Evolutionary conservation across 2,329 filamentous ascomycete species (phyloP).

Genomic region (Clarireedia homoeocarpa): DNA sequence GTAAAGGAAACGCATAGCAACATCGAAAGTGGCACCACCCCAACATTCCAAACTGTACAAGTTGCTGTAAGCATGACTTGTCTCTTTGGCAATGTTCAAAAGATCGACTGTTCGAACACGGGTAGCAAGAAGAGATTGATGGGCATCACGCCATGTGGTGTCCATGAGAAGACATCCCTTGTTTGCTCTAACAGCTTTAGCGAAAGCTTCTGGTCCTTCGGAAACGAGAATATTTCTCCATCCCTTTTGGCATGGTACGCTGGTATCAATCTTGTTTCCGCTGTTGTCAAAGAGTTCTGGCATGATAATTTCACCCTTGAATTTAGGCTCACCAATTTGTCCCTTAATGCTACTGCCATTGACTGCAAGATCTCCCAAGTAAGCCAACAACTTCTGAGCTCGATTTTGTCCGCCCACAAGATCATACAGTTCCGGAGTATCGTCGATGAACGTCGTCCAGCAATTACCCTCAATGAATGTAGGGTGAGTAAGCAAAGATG

Average conservation of each 20-base stretch:
- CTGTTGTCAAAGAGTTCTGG: constrained; percentile 63
- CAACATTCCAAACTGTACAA: constrained; percentile 95
- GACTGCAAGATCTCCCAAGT: constrained; percentile 92
- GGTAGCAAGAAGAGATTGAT: constrained; percentile 93
- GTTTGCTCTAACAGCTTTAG: constrained; percentile 87
- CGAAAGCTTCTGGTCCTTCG: constrained; percentile 84
- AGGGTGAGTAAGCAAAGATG: constrained; percentile 85
- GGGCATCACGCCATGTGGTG: constrained; percentile 97
- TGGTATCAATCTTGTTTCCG: constrained; percentile 68
- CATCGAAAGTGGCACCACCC: constrained; percentile 98
- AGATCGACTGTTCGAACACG: constrained; percentile 93
- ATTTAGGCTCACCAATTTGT: constrained; percentile 95
- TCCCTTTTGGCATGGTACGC: constrained; percentile 66
- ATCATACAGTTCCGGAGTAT: constrained; percentile 88
- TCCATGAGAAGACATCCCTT: constrained; percentile 98
- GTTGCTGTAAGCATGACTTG: constrained; percentile 85
- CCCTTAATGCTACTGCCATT: constrained; percentile 99
- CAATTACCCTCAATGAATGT: constrained; percentile 89
- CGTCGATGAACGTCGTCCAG: constrained; percentile 99
- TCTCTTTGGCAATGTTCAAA: constrained; percentile 92
- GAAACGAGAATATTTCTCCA: constrained; percentile 88
- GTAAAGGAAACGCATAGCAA: constrained; percentile 97
- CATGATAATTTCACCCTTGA: constrained; percentile 86
- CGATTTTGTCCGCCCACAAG: constrained; percentile 95
- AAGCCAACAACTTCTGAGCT: constrained; percentile 91